These are phyloP conservation scores for Xerocomellus dryophilus DNA, from an alignment of 768 basidiomycete genomes.

Conservation along the genomic window DNA sequence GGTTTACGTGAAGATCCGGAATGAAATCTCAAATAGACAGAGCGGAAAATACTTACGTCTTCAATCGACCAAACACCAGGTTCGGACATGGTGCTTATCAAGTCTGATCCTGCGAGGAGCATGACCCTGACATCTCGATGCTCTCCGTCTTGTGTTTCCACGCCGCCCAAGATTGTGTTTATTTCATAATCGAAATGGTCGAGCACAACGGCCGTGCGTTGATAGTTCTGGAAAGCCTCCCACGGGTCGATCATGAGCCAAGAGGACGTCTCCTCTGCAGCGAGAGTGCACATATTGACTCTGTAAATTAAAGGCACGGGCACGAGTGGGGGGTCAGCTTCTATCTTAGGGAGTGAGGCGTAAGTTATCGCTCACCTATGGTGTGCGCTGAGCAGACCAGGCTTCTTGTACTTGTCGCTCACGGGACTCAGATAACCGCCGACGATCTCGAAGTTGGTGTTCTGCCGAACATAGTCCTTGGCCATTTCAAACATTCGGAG, in stretches of 20 bases:
- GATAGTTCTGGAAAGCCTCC: conserved; percentile 95
- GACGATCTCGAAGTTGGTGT: conserved; percentile 90
- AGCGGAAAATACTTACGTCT: conserved; percentile 62
- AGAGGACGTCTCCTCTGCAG: conserved; percentile 82
- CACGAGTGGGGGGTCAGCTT: too few relatives aligned
- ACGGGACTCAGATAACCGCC: conserved; percentile 97
- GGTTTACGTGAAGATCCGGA: conserved; percentile 11
- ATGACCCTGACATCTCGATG: conserved; percentile 77
- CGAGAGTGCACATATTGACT: conserved; percentile 84
- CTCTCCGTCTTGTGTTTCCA: conserved; percentile 69
- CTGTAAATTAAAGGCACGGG: conserved; percentile 37
- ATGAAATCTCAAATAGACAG: conserved; percentile 4
- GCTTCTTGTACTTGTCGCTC: conserved; percentile 94
- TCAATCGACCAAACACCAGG: conserved; percentile 96
- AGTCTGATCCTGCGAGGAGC: conserved; percentile 96
- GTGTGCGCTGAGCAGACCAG: conserved; percentile 80
- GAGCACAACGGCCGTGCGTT: conserved; percentile 93
- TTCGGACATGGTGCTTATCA: conserved; percentile 97
- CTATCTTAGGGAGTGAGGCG: conserved; percentile 3
- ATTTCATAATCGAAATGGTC: conserved; percentile 97
- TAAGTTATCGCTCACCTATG: conserved; percentile 67
- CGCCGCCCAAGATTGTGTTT: conserved; percentile 80
- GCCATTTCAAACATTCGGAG: conserved; percentile 99
- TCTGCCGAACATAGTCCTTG: conserved; percentile 89
- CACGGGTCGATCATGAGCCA: conserved; percentile 99